Conservation (phyloP, 2,329 filamentous ascomycete species). For the Zymoseptoria crescenta region DNA sequence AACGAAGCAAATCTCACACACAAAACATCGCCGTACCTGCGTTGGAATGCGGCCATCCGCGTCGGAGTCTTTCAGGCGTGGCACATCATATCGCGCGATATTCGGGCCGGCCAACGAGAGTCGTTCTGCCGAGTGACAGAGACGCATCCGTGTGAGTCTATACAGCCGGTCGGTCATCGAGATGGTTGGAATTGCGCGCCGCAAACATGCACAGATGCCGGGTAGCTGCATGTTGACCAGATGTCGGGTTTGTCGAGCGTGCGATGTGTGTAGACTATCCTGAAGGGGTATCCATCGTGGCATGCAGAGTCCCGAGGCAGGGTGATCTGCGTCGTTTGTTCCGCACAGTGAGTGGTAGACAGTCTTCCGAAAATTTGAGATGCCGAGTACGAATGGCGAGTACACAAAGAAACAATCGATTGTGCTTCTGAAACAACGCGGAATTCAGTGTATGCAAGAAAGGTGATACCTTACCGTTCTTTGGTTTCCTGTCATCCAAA, state of each 20-base stretch:
- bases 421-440: neutral
- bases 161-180: neutral
- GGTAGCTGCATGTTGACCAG: neutral
- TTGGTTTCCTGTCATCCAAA: neutral
- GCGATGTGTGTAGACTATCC: neutral
- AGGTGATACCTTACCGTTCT: neutral
- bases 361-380: neutral
- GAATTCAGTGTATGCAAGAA: neutral
- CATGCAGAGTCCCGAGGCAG: neutral
- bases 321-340: neutral
- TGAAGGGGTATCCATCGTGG: neutral
- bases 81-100: neutral
- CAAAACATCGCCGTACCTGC: neutral
- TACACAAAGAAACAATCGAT: neutral
- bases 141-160: neutral
- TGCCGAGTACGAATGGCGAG: neutral
- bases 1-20: neutral
- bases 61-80: neutral
- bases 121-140: neutral
- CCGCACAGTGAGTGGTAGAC: neutral
- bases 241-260: neutral
- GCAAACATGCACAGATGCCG: constrained; percentile 4
- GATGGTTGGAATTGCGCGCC: neutral
- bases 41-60: neutral
- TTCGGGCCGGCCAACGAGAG: neutral